phyloP scores from a whole-genome alignment of 1,284 basidiomycete species.

The Earliella scabrosa region DNA sequence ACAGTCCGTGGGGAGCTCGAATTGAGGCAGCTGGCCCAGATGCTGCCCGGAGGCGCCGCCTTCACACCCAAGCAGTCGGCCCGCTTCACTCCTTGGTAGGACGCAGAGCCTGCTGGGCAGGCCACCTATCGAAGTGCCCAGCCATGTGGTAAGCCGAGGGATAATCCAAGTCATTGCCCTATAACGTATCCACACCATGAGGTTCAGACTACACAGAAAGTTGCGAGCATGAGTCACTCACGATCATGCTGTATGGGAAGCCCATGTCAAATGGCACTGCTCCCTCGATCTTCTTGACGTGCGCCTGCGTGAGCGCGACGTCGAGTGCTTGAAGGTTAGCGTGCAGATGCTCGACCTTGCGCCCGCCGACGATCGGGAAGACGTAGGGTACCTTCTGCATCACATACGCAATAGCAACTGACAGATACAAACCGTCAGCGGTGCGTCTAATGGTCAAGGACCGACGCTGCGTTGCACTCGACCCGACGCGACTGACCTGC shows the following conservation, averaged over 20 bases:
- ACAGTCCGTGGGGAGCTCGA: too few relatives aligned
- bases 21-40: too few relatives aligned
- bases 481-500: too few relatives aligned
- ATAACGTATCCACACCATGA: too few relatives aligned
- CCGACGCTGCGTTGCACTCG: neutral
- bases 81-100: constrained; percentile 11
- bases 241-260: constrained; percentile 26
- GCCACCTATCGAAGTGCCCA: constrained; percentile 26
- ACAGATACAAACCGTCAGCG: neutral
- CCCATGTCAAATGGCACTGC: constrained; percentile 23
- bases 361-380: constrained; percentile 31
- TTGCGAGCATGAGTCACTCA: constrained; percentile 17
- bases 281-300: constrained; percentile 25
- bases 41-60: too few relatives aligned
- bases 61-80: too few relatives aligned
- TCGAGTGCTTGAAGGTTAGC: constrained; percentile 29
- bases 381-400: constrained; percentile 31
- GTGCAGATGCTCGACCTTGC: constrained; percentile 31
- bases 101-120: constrained; percentile 21
- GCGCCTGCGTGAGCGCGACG: constrained; percentile 24
- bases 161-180: too few relatives aligned
- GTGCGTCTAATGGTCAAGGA: neutral
- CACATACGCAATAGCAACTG: constrained; percentile 28
- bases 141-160: too few relatives aligned
- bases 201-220: constrained; percentile 17